Evolutionary conservation across 2,329 filamentous ascomycete genomes (phyloP).

Genomic region (Aspergillus floridensis): DNA sequence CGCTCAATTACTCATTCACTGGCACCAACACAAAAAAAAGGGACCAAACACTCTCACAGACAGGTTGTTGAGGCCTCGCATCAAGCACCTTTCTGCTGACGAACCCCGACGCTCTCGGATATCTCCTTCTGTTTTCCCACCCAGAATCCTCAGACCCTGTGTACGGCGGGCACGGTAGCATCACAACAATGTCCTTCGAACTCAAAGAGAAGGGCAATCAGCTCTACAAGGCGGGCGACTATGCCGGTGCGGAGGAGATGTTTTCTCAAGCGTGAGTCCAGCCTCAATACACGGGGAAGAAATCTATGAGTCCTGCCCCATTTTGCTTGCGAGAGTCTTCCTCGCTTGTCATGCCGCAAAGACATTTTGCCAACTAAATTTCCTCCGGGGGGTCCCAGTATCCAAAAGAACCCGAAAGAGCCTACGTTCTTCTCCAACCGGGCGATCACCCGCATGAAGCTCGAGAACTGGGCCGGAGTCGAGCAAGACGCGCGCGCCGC

Average conservation of each 20-base stretch:
- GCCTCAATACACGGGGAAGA: not conserved
- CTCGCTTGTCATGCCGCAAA: not conserved
- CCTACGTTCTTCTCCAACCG: conserved; percentile 84
- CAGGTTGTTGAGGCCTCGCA: not conserved
- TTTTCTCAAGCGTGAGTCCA: conserved; percentile 46
- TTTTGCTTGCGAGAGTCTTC: not conserved
- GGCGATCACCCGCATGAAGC: conserved; percentile 74
- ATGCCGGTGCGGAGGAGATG: conserved; percentile 45
- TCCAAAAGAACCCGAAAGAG: conserved; percentile 74
- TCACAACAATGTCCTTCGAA: conserved; percentile 33
- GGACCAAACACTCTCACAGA: not conserved
- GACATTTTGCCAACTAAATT: conserved; percentile 2
- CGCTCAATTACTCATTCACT: not conserved
- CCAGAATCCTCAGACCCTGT: not conserved
- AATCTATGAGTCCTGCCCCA: not conserved
- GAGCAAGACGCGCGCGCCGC: conserved; percentile 75
- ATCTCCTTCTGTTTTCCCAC: not conserved
- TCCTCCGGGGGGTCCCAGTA: conserved; percentile 48
- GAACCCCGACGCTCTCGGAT: not conserved
- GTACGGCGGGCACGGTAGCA: not conserved
- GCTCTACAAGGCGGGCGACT: conserved; percentile 47
- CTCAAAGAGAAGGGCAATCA: conserved; percentile 47
- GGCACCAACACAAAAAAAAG: not conserved
- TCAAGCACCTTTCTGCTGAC: not conserved
- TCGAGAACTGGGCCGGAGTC: conserved; percentile 69